Percentiles rank a stretch among this genome's conserved stretches.
Evolutionary conservation across 208 protist species (phyloP).

Genomic region (Leishmania major): DNA sequence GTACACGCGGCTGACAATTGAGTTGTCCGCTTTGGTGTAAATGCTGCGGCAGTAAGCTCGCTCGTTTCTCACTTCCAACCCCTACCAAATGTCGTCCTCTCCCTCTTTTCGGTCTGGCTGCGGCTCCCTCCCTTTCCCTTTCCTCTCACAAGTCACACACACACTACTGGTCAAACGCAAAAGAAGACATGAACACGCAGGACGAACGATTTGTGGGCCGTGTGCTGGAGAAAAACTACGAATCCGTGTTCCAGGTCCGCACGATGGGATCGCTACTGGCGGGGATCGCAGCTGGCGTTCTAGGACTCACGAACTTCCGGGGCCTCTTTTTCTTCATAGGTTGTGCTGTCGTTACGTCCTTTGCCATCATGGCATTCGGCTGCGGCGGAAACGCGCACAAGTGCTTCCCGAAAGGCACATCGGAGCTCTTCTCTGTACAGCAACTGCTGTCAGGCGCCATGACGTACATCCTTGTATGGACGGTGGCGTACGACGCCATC

Average conservation of each 20-base stretch:
- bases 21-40: neutral
- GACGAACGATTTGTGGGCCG: slow-evolving; percentile 64
- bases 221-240: slow-evolving; percentile 60
- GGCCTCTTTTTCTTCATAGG: slow-evolving; percentile 77
- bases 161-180: neutral
- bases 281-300: slow-evolving; percentile 74
- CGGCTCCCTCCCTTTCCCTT: slow-evolving; percentile 17
- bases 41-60: neutral
- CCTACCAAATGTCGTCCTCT: neutral
- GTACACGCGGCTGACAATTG: neutral
- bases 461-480: slow-evolving; percentile 89
- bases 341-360: slow-evolving; percentile 57
- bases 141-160: neutral
- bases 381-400: slow-evolving; percentile 59
- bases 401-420: slow-evolving; percentile 77
- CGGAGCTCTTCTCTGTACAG: slow-evolving; percentile 69
- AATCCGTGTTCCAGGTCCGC: slow-evolving; percentile 62
- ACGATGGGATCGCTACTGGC: slow-evolving; percentile 77
- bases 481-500: slow-evolving; percentile 84
- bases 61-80: neutral
- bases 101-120: neutral
- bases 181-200: slow-evolving; percentile 37
- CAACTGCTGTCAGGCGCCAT: slow-evolving; percentile 66
- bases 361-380: slow-evolving; percentile 51
- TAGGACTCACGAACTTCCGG: slow-evolving; percentile 73